Evolutionary conservation across 2,329 filamentous ascomycete genomes (phyloP).

Genomic region (Fusarium torulosum): DNA sequence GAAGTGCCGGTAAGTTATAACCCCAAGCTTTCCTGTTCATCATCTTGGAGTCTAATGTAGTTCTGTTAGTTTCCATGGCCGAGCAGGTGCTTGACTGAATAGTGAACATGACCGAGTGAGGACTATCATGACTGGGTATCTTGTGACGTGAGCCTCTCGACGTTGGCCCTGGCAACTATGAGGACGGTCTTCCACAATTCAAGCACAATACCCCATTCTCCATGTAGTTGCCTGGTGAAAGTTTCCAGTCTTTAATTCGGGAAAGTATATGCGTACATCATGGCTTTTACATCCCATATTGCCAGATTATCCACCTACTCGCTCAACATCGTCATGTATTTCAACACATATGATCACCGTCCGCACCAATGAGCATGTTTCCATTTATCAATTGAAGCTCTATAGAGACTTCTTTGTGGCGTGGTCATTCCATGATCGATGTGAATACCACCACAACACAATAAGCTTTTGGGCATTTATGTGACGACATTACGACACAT

Average conservation of each 20-base stretch:
- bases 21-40: not conserved
- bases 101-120: not conserved
- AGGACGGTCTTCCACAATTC: not conserved
- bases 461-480: too few relatives aligned
- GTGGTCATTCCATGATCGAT: too few relatives aligned
- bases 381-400: too few relatives aligned
- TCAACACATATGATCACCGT: too few relatives aligned
- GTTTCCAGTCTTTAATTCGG: not conserved
- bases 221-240: not conserved
- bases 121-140: not conserved
- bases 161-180: not conserved
- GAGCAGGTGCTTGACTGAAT: conserved; percentile 41
- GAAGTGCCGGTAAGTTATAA: conserved; percentile 75
- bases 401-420: too few relatives aligned
- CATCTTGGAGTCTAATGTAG: conserved; percentile 1
- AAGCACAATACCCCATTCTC: not conserved
- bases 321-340: too few relatives aligned
- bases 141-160: not conserved
- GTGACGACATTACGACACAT: too few relatives aligned
- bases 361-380: too few relatives aligned
- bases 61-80: conserved; percentile 42
- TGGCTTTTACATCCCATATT: not conserved
- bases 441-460: too few relatives aligned
- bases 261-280: not conserved
- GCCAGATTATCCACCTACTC: not conserved